These are phyloP conservation scores for Ceratobasidium sp. DNA, from an alignment of 1,284 basidiomycete genomes.

Conservation along the genomic window DNA sequence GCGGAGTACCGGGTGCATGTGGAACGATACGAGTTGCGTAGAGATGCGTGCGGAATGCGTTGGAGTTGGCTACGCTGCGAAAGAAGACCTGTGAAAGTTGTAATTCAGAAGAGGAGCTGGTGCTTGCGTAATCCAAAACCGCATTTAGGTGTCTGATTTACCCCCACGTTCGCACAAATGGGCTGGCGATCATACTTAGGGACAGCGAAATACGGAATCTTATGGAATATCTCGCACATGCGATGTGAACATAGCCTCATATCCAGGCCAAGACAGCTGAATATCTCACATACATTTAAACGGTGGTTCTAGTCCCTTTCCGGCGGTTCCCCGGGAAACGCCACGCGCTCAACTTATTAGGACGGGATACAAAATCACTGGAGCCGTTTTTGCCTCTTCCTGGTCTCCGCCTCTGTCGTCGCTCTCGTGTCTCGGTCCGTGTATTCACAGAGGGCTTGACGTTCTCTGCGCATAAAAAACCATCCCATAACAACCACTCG, in stretches of 20 bases:
- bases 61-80: background rate
- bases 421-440: slow-evolving; percentile 8
- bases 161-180: background rate
- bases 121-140: slow-evolving; percentile 21
- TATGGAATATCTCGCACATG: background rate
- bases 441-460: slow-evolving; percentile 33
- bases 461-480: slow-evolving; percentile 14
- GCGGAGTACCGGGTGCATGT: slow-evolving; percentile 32
- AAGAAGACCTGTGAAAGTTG: slow-evolving; percentile 29
- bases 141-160: slow-evolving; percentile 8
- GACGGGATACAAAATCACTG: background rate
- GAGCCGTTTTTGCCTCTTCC: background rate
- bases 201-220: background rate
- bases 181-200: background rate
- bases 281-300: background rate
- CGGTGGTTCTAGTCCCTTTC: background rate
- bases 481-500: slow-evolving; percentile 18
- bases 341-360: slow-evolving; percentile 5
- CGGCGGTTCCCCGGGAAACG: slow-evolving; percentile 34
- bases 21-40: slow-evolving; percentile 4
- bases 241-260: background rate
- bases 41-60: background rate
- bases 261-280: background rate
- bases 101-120: slow-evolving; percentile 9
- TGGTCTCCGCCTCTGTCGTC: slow-evolving; percentile 15